A percentile compares a stretch with the other conserved stretches of the same genome.
These are phyloP conservation scores for Paecilomyces fulvus DNA, from an alignment of 2,329 filamentous ascomycete genomes.

Conservation along the genomic window DNA sequence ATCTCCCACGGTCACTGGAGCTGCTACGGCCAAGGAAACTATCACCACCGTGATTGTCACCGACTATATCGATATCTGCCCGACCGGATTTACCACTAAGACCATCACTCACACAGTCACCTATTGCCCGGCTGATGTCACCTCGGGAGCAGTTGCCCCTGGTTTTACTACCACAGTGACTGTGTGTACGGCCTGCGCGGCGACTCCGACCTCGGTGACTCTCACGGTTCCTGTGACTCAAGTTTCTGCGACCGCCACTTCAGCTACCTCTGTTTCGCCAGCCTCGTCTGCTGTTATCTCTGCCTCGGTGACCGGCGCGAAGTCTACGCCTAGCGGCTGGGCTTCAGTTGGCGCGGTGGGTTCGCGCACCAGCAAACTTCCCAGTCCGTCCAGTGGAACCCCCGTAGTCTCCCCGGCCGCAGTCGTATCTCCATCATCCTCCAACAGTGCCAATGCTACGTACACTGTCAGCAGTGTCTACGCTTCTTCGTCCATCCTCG, in stretches of 20 bases:
- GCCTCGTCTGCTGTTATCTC: neutral
- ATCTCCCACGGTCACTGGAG: slow-evolving; percentile 1
- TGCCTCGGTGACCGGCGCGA: neutral
- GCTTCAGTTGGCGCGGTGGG: neutral
- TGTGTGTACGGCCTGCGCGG: slow-evolving; percentile 15
- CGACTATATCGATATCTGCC: slow-evolving; percentile 20
- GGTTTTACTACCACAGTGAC: slow-evolving; percentile 11
- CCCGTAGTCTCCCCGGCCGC: neutral
- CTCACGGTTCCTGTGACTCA: slow-evolving; percentile 6
- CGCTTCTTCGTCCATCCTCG: neutral
- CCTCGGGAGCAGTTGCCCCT: slow-evolving; percentile 7
- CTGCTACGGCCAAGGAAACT: slow-evolving; percentile 1
- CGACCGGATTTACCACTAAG: slow-evolving; percentile 19
- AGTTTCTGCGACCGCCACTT: neutral
- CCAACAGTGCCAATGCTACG: neutral
- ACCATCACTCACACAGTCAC: slow-evolving; percentile 16
- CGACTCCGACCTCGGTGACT: slow-evolving; percentile 13
- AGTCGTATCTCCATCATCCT: neutral
- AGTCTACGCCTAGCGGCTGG: neutral
- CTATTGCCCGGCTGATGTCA: slow-evolving; percentile 12
- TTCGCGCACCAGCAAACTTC: neutral
- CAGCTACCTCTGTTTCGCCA: neutral
- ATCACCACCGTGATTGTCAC: slow-evolving; percentile 16
- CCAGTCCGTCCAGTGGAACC: neutral
- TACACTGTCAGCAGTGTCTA: neutral